Base-by-base conservation (phyloP, 345 rosid species). In the Camelina sativa region DNA sequence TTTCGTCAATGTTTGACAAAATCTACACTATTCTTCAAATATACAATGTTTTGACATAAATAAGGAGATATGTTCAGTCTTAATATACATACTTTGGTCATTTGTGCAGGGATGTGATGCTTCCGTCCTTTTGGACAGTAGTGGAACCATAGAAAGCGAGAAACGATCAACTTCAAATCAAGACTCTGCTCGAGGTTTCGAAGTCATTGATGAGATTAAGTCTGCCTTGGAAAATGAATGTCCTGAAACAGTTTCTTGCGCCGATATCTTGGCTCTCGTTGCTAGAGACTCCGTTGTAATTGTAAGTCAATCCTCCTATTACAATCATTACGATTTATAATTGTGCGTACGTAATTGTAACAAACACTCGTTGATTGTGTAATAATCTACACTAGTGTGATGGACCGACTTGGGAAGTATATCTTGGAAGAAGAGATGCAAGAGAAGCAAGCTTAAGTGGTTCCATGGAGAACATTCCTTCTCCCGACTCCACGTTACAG, bases 261-360 rank as follows among this genome's bases (percentile, higher is more conserved):
- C 94, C 41, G 96, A 92, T 79, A 63, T 85, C 8, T 9, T 92
- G 78, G 81, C 92, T 63, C 70, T 92, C 30, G 92, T 84, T 59
- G 92, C 96, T 38, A 85, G 96, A 83, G 96, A 92, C 78, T 83
- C 91, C 46, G 86, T 89, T 22, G 85, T 82, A 75, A 80, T 88
- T 12, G 94, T 90, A 69, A 85, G 85, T 73, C 67, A 32, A n/a
- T 8, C 13, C 48, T 6, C 51, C 22, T 44, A 58, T 0, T 30
- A 55, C 55, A 30, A 20, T 59, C 35, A 37, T 13, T 51, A 50
- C 11, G 11, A 54, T 13, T 41, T 8, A 2, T 11, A 17, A 71
- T 15, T 43, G 48, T 13, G 16, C 6, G 17, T 47, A 16, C 7
- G 7, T 69, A 48, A n/a, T 16, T 69, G 20, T 19, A 28, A 58